Conservation (phyloP, 139 green algal genomes). For the Micractinium sp. region DNA sequence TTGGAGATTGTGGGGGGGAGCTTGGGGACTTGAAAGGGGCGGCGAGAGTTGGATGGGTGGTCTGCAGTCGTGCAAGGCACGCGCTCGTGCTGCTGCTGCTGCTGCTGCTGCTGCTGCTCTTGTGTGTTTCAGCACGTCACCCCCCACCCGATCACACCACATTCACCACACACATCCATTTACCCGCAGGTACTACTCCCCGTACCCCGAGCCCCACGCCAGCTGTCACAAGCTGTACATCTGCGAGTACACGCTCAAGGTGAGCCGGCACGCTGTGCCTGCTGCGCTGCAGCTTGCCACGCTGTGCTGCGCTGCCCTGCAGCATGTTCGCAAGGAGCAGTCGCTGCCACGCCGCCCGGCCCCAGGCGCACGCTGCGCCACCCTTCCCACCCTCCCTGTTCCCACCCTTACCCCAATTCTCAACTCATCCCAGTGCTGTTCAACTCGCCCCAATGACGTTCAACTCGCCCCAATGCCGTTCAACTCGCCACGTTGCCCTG, state of each 20-base stretch:
- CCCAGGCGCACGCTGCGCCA: too few relatives aligned
- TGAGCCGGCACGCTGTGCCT: too few relatives aligned
- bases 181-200: conserved; percentile 61
- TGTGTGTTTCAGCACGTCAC: neutral
- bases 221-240: conserved; percentile 85
- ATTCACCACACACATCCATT: neutral
- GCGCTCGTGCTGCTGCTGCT: neutral
- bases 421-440: too few relatives aligned
- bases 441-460: too few relatives aligned
- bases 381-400: too few relatives aligned
- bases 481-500: neutral
- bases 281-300: neutral
- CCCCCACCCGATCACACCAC: neutral
- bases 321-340: conserved; percentile 72
- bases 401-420: too few relatives aligned
- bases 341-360: conserved; percentile 57
- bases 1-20: too few relatives aligned
- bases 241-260: conserved; percentile 89
- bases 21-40: too few relatives aligned
- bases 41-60: too few relatives aligned
- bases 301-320: conserved; percentile 1
- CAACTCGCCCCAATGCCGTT: neutral
- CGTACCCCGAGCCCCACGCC: conserved; percentile 68
- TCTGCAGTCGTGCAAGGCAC: neutral
- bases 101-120: neutral